Base-by-base conservation (phyloP, 768 basidiomycete genomes). In the Russula emetica region DNA sequence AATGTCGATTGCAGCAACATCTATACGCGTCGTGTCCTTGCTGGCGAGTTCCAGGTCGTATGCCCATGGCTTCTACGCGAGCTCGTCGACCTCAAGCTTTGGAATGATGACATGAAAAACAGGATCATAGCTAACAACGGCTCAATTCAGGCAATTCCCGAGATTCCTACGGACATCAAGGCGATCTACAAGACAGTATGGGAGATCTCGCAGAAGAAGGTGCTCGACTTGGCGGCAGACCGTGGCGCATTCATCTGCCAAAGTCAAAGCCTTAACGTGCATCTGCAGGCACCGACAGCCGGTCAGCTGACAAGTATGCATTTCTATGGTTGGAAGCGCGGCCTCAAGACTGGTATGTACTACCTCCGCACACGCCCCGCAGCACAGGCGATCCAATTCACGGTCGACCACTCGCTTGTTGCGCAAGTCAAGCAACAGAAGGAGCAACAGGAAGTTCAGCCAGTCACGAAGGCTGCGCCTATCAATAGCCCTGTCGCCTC, bases 101-200 rank as follows among this genome's bases (percentile, higher is more conserved):
- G 97, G 97, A 85, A 98, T 71, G 96, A 99, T 72, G 85, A 91
- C 74, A 98, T 98, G 96, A 97, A 96, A 84, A 95, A 98, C 78
- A 88, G 92, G 83, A 94, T 99, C 76, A 98, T 99, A 70, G 97
- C 97, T 16, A 90, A 96, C 77, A 90, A 94, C 71, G 96, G 90
- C 30, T 90, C 88, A 7, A 75, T 91, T 30, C 93, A 96, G 74
- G 91, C 85, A 73, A 93, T 98, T 69, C 87, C 92, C 30, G 83
- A 72, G 53, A 93, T 98, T 69, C 95, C 96, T 2, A 87, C 86
- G 62, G 85, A 97, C 68, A 82, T 95, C 77, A 98, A 97, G 78
- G 90, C 92, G 0, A 94, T 99, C 78, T 99, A 99, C 85, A 98
- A 98, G 81, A 99, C 96, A n/a, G 96, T 98, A 55, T 99, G 96